Evolutionary conservation across 2,329 filamentous ascomycete species (phyloP), one percentile per base, ranked within the genome.

Genomic region (Mycocentrospora acerina): DNA sequence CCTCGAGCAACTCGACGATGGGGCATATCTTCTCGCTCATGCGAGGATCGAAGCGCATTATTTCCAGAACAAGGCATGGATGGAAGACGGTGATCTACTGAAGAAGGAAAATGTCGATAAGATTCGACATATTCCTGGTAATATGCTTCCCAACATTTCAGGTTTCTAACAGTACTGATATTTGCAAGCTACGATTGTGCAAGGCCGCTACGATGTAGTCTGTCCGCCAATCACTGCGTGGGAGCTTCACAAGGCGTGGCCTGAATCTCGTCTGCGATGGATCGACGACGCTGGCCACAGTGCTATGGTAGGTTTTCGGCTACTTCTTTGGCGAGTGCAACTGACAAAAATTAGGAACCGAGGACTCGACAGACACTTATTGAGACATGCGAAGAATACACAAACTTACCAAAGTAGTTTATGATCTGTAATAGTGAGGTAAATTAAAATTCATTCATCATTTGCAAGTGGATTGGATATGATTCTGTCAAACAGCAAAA

Each of bases 161-260:
- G 25, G 25, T 32, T 38, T 13, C 26, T 4, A 25, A 17, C 7
- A 26, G 11, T 1, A 9, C 14, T 29, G 19, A 22, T 9, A 22
- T 6, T 9, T 22, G 19, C 19, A 22, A 46, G 48, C 59, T 42
- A 60, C 60, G 8, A 71, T 75, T 26, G 60, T 74, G 11, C 71
- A 75, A 44, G 72, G 71, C 1, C 61, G 72, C n/a, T 72, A 73
- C 35, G 72, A 74, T 51, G 52, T 74, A 11, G 66, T 74, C 3
- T 73, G 71, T 43, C 69, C 71, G 4, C 62, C 70, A 3, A 62
- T 66, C 38, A 70, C 68, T 13, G 68, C 68, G 13, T 74, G 68
- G 68, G 66, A 69, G 9, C 38, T 74, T 25, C 68, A 72, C 35
- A 62, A 71, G 38, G 63, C 62, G 4, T 60, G 68, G 37, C 63